Evolutionary conservation across 139 green algal genomes (phyloP).

Genomic region (Pleodorina starrii): DNA sequence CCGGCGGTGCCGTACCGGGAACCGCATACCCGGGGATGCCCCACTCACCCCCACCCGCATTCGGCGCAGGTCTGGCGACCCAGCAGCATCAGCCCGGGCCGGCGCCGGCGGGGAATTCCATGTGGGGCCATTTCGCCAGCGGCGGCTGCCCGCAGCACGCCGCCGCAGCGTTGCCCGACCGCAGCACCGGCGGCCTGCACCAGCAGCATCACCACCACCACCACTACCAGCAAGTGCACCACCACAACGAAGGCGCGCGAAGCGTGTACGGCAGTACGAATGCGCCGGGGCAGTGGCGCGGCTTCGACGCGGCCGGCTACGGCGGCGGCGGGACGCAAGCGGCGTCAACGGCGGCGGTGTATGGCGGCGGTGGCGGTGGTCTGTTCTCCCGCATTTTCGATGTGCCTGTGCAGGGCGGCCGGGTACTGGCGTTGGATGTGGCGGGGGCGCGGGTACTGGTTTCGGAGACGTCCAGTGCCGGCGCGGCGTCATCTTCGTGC

Average conservation of each 20-base stretch:
- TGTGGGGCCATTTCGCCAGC: neutral
- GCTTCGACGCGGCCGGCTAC: neutral
- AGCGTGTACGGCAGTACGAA: too few species aligned
- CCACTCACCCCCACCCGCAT: too few species aligned
- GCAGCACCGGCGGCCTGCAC: neutral
- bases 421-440: neutral
- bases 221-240: neutral
- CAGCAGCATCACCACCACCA: neutral
- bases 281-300: too few species aligned
- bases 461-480: conserved; percentile 13
- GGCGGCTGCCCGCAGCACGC: too few species aligned
- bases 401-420: neutral
- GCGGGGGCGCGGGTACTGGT: neutral
- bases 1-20: too few species aligned
- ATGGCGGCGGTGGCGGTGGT: neutral
- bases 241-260: too few species aligned
- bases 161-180: neutral
- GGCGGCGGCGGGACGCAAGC: neutral
- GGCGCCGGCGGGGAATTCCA: neutral
- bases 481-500: neutral
- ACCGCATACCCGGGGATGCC: too few species aligned
- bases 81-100: neutral
- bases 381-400: neutral
- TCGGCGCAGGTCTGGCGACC: too few species aligned
- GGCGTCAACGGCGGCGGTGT: neutral